These are phyloP conservation scores for Candida orba DNA, from an alignment of 805 yeast species.

Conservation along the genomic window DNA sequence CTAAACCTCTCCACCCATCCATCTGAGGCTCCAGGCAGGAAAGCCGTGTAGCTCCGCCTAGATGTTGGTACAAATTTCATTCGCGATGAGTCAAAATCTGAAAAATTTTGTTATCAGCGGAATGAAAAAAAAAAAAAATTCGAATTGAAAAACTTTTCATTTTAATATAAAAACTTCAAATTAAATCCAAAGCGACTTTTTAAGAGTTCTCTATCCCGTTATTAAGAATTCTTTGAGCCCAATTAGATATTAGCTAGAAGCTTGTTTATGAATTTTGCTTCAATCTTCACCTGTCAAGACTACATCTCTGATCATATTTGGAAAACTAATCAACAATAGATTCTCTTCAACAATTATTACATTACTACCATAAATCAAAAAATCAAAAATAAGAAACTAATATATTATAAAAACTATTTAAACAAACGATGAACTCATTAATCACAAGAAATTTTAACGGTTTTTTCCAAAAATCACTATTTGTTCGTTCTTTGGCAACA, in stretches of 20 bases:
- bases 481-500: slow-evolving; percentile 22
- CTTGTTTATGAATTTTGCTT: slow-evolving; percentile 21
- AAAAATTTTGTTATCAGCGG: too few relatives aligned
- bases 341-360: slow-evolving; percentile 4
- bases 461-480: slow-evolving; percentile 23
- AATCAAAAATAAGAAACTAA: too few relatives aligned
- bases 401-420: background rate
- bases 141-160: too few relatives aligned
- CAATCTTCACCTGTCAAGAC: slow-evolving; percentile 37
- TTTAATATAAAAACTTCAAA: too few relatives aligned
- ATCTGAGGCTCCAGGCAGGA: too few relatives aligned
- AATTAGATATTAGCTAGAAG: background rate
- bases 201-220: background rate
- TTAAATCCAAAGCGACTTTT: background rate
- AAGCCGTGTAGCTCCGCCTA: too few relatives aligned
- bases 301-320: slow-evolving; percentile 46
- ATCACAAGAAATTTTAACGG: slow-evolving; percentile 21
- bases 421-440: slow-evolving; percentile 16
- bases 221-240: background rate
- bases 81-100: too few relatives aligned
- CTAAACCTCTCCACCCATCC: too few relatives aligned
- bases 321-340: slow-evolving; percentile 35
- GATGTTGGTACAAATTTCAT: too few relatives aligned
- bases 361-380: too few relatives aligned
- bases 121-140: too few relatives aligned